Percentiles rank a stretch among this genome's conserved stretches.
These are phyloP conservation scores for Prunella vulgaris DNA, from an alignment of 257 asterid species.

Conservation along the genomic window DNA sequence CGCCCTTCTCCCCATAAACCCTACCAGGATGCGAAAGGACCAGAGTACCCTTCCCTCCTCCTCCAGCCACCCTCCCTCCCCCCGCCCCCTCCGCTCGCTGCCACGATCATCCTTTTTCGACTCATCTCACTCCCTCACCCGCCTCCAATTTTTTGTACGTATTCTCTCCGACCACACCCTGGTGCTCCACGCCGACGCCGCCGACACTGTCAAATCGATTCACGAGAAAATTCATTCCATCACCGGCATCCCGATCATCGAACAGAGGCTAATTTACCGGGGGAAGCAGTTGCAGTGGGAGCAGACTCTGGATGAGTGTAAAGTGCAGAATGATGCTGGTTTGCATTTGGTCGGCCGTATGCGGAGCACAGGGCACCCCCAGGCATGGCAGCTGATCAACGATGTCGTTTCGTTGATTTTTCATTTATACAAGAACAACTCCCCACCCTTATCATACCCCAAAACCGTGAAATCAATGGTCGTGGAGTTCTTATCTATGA, in stretches of 20 bases:
- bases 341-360: slow-evolving; percentile 65
- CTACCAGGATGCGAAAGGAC: slow-evolving; percentile 66
- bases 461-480: slow-evolving; percentile 39
- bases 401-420: slow-evolving; percentile 46
- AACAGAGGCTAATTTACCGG: slow-evolving; percentile 66
- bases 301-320: slow-evolving; percentile 49
- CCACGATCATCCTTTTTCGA: slow-evolving; percentile 30
- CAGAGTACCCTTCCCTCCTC: slow-evolving; percentile 36
- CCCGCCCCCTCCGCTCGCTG: slow-evolving; percentile 14
- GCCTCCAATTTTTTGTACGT: slow-evolving; percentile 84
- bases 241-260: slow-evolving; percentile 56
- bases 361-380: slow-evolving; percentile 79
- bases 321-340: slow-evolving; percentile 57
- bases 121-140: slow-evolving; percentile 21
- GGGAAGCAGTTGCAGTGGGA: slow-evolving; percentile 83
- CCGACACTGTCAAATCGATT: slow-evolving; percentile 47
- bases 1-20: slow-evolving; percentile 20
- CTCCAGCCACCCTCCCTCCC: slow-evolving; percentile 25
- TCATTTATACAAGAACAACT: slow-evolving; percentile 34
- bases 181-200: slow-evolving; percentile 52
- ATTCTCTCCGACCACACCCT: slow-evolving; percentile 53
- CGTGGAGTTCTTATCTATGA: slow-evolving; percentile 34
- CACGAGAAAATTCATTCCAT: slow-evolving; percentile 48
- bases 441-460: not conserved
- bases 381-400: slow-evolving; percentile 68